These are phyloP conservation scores for Tolypocladium cylindrosporum DNA, from an alignment of 2,329 filamentous ascomycete genomes.

Conservation along the genomic window DNA sequence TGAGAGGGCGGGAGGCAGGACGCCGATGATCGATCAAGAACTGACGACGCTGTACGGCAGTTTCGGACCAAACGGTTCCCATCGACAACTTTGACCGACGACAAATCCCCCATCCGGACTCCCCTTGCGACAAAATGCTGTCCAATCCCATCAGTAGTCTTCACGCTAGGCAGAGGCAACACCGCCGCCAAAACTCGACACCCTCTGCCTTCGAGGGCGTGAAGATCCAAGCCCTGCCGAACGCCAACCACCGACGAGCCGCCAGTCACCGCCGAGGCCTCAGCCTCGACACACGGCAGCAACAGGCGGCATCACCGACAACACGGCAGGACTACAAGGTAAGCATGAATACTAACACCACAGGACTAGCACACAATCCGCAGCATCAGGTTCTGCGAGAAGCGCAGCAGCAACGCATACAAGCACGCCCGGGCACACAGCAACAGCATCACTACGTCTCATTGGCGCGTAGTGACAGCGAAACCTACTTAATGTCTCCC, in stretches of 20 bases:
- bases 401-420: conserved; percentile 76
- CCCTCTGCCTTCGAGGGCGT: conserved; percentile 67
- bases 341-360: conserved; percentile 45
- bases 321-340: conserved; percentile 28
- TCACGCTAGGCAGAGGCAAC: conserved; percentile 46
- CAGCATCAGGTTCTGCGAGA: conserved; percentile 74
- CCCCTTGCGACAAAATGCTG: conserved; percentile 67
- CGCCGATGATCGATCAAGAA: not conserved
- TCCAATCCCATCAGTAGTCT: conserved; percentile 64
- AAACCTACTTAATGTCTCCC: conserved; percentile 48
- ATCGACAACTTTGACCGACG: conserved; percentile 43
- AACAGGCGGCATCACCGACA: conserved; percentile 27
- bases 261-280: conserved; percentile 68
- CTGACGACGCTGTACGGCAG: conserved; percentile 13
- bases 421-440: conserved; percentile 60
- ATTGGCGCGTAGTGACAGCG: conserved; percentile 28
- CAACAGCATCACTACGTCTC: conserved; percentile 13
- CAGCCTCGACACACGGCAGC: conserved; percentile 67
- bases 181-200: conserved; percentile 83
- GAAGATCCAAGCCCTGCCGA: conserved; percentile 57
- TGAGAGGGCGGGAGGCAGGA: not conserved
- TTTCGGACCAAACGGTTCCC: conserved; percentile 40
- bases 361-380: conserved; percentile 44
- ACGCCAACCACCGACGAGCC: conserved; percentile 28
- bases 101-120: conserved; percentile 52